These are phyloP conservation scores for Dryas octopetala DNA, from an alignment of 306 rosid genomes.

Conservation along the genomic window DNA sequence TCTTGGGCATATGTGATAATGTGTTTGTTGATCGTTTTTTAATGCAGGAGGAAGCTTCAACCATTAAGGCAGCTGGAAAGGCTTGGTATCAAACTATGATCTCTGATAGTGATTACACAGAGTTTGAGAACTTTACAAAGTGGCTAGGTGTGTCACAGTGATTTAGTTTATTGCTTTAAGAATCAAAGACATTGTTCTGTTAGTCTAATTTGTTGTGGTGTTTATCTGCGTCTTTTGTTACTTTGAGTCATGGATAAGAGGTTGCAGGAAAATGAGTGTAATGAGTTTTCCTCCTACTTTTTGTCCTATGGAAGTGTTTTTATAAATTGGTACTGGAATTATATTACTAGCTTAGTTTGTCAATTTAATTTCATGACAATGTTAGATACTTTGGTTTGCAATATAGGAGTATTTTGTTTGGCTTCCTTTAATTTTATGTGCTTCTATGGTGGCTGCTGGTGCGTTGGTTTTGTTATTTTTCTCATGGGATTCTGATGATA, in stretches of 20 bases:
- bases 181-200: constrained; percentile 29
- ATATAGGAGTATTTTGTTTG: constrained; percentile 9
- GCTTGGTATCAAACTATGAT: constrained; percentile 83
- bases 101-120: constrained; percentile 78
- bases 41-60: constrained; percentile 66
- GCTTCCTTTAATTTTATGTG: background rate
- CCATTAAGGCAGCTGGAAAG: constrained; percentile 77
- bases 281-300: constrained; percentile 2
- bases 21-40: background rate
- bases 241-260: constrained; percentile 31
- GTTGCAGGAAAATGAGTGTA: constrained; percentile 24
- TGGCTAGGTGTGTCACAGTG: constrained; percentile 85
- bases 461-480: background rate
- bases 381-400: constrained; percentile 12
- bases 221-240: constrained; percentile 24
- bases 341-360: constrained; percentile 18
- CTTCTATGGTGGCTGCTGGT: background rate
- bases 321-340: constrained; percentile 7
- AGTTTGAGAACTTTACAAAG: constrained; percentile 74
- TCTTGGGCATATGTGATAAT: background rate
- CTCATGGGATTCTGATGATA: background rate
- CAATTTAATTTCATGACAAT: constrained; percentile 6
- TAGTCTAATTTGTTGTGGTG: constrained; percentile 22
- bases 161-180: constrained; percentile 16
- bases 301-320: constrained; percentile 9